Conservation (phyloP, 2,329 filamentous ascomycete species). For the Mollisiaceae sp. region DNA sequence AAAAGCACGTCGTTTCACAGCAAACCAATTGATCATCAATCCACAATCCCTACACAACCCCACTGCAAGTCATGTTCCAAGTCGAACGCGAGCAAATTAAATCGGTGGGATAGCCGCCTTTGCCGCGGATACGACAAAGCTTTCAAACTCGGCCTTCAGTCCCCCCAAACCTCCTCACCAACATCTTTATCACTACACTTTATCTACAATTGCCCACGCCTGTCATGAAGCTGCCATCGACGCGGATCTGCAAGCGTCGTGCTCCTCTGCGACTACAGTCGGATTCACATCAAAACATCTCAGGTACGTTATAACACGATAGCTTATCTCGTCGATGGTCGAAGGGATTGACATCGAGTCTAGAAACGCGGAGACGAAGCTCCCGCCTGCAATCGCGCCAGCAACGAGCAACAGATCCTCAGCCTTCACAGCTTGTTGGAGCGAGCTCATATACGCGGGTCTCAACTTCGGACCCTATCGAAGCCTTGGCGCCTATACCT, state of each 20-base stretch:
- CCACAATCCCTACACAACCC: slow-evolving; percentile 22
- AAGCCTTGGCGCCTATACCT: slow-evolving; percentile 24
- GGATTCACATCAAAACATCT: slow-evolving; percentile 19
- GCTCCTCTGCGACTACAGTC: slow-evolving; percentile 18
- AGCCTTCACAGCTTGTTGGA: slow-evolving; percentile 25
- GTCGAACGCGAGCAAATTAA: slow-evolving; percentile 26
- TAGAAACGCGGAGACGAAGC: slow-evolving; percentile 25
- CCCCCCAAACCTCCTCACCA: slow-evolving; percentile 11
- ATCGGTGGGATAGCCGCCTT: slow-evolving; percentile 24
- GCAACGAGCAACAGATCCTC: slow-evolving; percentile 28
- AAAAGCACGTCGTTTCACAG: too few species aligned
- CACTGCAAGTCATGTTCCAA: slow-evolving; percentile 23
- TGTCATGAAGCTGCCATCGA: slow-evolving; percentile 20
- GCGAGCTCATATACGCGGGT: slow-evolving; percentile 27
- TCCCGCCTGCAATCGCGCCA: slow-evolving; percentile 27
- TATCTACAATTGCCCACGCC: slow-evolving; percentile 21
- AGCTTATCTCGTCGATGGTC: slow-evolving; percentile 15
- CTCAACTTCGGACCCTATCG: slow-evolving; percentile 27
- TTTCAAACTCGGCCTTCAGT: slow-evolving; percentile 14
- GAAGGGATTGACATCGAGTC: slow-evolving; percentile 16
- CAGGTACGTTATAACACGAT: slow-evolving; percentile 19
- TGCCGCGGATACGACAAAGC: slow-evolving; percentile 16
- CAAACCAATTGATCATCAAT: neutral
- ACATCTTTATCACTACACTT: slow-evolving; percentile 21
- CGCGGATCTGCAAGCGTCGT: slow-evolving; percentile 19